A percentile compares a stretch with the other conserved stretches of the same genome.
Evolutionary conservation across 371 early-diverging fungal genomes (phyloP).

Genomic region (Pancytospora philotis): DNA sequence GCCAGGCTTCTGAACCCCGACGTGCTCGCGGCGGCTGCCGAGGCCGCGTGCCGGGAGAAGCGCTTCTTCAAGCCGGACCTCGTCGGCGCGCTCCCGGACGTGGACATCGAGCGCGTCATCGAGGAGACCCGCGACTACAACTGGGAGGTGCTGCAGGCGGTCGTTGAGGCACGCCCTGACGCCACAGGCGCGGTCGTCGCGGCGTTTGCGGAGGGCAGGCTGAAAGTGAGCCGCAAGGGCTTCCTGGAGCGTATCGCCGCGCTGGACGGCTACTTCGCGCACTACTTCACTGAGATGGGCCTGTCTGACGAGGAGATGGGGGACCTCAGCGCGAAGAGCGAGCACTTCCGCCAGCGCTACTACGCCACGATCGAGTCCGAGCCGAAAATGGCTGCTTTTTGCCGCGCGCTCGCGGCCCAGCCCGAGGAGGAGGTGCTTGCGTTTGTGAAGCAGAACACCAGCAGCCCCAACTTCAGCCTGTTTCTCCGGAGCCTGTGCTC

Average conservation of each 20-base stretch:
- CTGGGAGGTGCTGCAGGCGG: neutral
- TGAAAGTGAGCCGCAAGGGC: neutral
- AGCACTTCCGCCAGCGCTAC: neutral
- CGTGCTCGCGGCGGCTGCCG: neutral
- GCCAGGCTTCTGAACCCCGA: neutral
- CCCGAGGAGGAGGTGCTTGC: constrained; percentile 1
- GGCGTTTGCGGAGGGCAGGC: neutral
- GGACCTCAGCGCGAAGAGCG: constrained; percentile 4
- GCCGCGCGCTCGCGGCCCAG: constrained; percentile 2
- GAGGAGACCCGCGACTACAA: constrained; percentile 15
- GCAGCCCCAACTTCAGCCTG: neutral
- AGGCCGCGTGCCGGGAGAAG: constrained; percentile 11
- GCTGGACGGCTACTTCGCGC: neutral
- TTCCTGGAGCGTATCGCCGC: constrained; percentile 4
- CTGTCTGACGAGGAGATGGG: neutral
- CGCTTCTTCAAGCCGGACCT: constrained; percentile 14
- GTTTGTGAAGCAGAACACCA: constrained; percentile 7
- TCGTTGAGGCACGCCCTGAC: constrained; percentile 14
- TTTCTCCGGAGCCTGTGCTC: constrained; percentile 3
- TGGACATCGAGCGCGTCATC: constrained; percentile 4
- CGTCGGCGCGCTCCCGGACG: neutral
- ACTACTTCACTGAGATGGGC: neutral
- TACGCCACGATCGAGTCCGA: constrained; percentile 1
- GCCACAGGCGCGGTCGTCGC: neutral
- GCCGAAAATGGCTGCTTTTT: constrained; percentile 5